phyloP scores from a whole-genome alignment of 176 grass and related monocot genomes.

The Tuctoria greenei region DNA sequence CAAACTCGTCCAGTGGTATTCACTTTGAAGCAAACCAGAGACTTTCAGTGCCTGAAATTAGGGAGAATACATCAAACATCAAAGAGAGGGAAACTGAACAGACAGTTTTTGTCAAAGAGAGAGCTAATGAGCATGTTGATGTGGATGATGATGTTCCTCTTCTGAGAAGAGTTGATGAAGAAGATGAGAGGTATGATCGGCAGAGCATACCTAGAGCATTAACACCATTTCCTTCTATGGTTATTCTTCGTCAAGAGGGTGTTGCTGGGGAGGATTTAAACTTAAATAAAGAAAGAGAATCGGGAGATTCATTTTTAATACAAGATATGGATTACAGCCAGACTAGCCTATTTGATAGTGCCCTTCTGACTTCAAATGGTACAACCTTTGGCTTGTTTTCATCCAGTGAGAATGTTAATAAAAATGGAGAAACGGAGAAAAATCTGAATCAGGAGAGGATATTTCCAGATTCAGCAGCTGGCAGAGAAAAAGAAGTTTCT shows the following conservation, averaged over 20 bases:
- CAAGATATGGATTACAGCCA: constrained; percentile 19
- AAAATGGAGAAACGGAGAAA: constrained; percentile 31
- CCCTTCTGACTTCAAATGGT: constrained; percentile 18
- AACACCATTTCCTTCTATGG: constrained; percentile 51
- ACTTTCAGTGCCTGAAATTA: constrained; percentile 31
- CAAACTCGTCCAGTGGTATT: constrained; percentile 37
- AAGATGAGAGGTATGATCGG: constrained; percentile 31
- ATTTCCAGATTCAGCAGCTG: constrained; percentile 19
- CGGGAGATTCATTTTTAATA: constrained; percentile 30
- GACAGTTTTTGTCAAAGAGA: constrained; percentile 30
- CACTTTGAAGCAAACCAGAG: constrained; percentile 37
- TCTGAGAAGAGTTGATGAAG: constrained; percentile 39
- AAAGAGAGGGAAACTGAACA: constrained; percentile 32
- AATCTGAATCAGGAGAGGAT: constrained; percentile 24
- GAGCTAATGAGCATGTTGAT: constrained; percentile 37
- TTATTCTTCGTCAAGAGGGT: constrained; percentile 27
- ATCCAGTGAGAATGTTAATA: constrained; percentile 28
- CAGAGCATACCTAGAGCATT: constrained; percentile 8
- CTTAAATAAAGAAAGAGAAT: constrained; percentile 27
- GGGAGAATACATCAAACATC: background rate
- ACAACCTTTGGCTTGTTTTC: constrained; percentile 30
- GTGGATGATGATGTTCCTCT: constrained; percentile 43
- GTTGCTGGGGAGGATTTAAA: background rate
- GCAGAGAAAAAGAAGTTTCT: constrained; percentile 21
- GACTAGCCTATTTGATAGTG: constrained; percentile 36